A percentile compares a stretch with the other conserved stretches of the same genome.
Evolutionary conservation across 2,329 filamentous ascomycete species (phyloP).

Genomic region (Fusarium secorum): DNA sequence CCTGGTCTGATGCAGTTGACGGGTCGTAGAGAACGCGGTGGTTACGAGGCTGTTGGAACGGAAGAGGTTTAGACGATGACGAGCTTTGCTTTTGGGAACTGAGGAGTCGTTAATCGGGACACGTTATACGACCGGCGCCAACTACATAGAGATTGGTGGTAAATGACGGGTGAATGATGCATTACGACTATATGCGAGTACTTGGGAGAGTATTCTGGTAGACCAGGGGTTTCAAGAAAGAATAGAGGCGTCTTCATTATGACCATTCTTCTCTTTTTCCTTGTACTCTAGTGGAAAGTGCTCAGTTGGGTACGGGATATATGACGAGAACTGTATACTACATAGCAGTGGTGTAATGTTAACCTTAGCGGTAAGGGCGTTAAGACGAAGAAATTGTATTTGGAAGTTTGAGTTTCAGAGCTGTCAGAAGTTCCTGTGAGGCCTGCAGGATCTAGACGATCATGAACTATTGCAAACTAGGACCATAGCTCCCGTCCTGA

Average conservation of each 20-base stretch:
- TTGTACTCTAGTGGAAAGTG: constrained; percentile 3
- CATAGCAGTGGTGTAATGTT: constrained; percentile 37
- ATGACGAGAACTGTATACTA: constrained; percentile 33
- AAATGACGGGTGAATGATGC: constrained; percentile 27
- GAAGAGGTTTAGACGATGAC: constrained; percentile 55
- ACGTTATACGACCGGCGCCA: constrained; percentile 19
- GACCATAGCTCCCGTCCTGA: background rate
- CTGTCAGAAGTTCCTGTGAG: background rate
- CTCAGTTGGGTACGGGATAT: constrained; percentile 22
- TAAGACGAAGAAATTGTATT: constrained; percentile 19
- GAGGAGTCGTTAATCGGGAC: constrained; percentile 11
- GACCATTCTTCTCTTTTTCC: background rate
- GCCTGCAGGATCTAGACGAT: background rate
- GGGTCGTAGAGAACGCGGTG: constrained; percentile 58
- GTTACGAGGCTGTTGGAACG: constrained; percentile 69
- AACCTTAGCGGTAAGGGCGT: constrained; percentile 9
- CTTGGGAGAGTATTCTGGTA: constrained; percentile 8
- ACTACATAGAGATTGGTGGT: constrained; percentile 23
- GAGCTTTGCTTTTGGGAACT: background rate
- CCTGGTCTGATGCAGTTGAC: constrained; percentile 71
- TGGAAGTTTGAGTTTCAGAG: constrained; percentile 5
- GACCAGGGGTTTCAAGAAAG: background rate
- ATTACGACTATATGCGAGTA: constrained; percentile 31
- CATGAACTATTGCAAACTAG: background rate
- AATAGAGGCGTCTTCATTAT: background rate